Evolutionary conservation across 2,329 filamentous ascomycete genomes (phyloP).

Genomic region (Trichothecium roseum): DNA sequence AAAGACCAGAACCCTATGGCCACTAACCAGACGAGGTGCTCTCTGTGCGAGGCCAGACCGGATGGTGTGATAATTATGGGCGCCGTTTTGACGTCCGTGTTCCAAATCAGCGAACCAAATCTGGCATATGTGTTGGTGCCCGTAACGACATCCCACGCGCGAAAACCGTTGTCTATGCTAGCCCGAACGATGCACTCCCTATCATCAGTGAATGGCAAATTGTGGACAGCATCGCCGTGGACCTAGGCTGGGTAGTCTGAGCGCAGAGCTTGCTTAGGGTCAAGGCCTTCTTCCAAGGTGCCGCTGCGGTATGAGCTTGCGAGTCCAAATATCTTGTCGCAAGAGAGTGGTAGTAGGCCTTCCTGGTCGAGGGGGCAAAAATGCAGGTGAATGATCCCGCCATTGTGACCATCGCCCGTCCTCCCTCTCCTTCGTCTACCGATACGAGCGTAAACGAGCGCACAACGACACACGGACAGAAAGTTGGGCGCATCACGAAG

Average conservation of each 20-base stretch:
- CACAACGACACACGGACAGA: constrained; percentile 38
- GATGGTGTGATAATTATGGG: constrained; percentile 40
- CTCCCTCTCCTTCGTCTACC: constrained; percentile 8
- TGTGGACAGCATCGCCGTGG: constrained; percentile 76
- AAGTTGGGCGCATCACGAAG: constrained; percentile 36
- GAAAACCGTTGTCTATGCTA: constrained; percentile 73
- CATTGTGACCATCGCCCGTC: constrained; percentile 39
- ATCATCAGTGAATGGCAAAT: constrained; percentile 73
- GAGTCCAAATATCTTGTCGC: constrained; percentile 65
- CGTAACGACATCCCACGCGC: constrained; percentile 74
- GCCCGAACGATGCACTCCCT: constrained; percentile 67
- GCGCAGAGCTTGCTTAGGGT: constrained; percentile 14
- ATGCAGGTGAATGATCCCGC: constrained; percentile 64
- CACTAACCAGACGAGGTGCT: constrained; percentile 75
- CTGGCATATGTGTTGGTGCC: constrained; percentile 81
- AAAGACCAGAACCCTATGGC: constrained; percentile 68
- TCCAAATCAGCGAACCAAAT: constrained; percentile 75
- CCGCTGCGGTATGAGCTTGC: constrained; percentile 27
- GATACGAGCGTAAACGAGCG: constrained; percentile 30
- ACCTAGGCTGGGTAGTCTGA: constrained; percentile 49
- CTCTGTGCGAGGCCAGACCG: constrained; percentile 13
- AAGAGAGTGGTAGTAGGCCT: constrained; percentile 68
- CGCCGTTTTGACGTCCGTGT: constrained; percentile 52
- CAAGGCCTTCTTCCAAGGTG: constrained; percentile 18
- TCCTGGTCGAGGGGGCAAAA: constrained; percentile 72